Evolutionary conservation across 176 grass and related monocot genomes (phyloP).

Genomic region (Saccharum spontaneum): DNA sequence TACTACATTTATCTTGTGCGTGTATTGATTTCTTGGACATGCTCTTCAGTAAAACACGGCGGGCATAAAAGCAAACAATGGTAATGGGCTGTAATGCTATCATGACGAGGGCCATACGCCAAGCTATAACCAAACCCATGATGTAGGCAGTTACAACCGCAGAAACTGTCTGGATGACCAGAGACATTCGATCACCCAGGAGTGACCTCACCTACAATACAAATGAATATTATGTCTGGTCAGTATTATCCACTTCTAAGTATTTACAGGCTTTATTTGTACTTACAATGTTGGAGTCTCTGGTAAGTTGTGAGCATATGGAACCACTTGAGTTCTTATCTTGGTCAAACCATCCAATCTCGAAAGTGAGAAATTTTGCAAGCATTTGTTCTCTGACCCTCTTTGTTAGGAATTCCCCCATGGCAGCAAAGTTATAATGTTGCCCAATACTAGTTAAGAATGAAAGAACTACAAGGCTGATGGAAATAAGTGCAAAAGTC

Average conservation of each 20-base stretch:
- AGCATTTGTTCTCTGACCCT: conserved; percentile 76
- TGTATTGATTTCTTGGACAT: conserved; percentile 76
- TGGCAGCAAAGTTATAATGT: conserved; percentile 85
- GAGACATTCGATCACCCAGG: conserved; percentile 77
- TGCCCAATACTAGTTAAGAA: conserved; percentile 74
- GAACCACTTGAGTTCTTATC: conserved; percentile 86
- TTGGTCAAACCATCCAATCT: conserved; percentile 82
- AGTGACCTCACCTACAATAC: conserved; percentile 70
- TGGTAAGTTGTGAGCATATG: conserved; percentile 72
- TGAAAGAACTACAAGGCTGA: conserved; percentile 48
- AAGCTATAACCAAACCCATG: conserved; percentile 80
- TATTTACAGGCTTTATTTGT: background rate
- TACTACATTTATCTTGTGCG: conserved; percentile 68
- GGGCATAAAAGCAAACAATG: conserved; percentile 81
- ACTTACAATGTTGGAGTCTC: conserved; percentile 83
- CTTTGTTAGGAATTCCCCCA: conserved; percentile 93
- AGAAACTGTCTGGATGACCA: conserved; percentile 77
- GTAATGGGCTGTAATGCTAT: conserved; percentile 82
- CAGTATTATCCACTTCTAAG: no score
- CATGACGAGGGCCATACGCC: conserved; percentile 83
- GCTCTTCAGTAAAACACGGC: conserved; percentile 67
- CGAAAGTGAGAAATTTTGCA: conserved; percentile 78
- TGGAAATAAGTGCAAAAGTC: no score
- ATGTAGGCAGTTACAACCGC: conserved; percentile 57
- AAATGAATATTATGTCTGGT: background rate